Evolutionary conservation across 192 early-diverging fungal genomes (phyloP).

Genomic region (Kappamyces sp.): DNA sequence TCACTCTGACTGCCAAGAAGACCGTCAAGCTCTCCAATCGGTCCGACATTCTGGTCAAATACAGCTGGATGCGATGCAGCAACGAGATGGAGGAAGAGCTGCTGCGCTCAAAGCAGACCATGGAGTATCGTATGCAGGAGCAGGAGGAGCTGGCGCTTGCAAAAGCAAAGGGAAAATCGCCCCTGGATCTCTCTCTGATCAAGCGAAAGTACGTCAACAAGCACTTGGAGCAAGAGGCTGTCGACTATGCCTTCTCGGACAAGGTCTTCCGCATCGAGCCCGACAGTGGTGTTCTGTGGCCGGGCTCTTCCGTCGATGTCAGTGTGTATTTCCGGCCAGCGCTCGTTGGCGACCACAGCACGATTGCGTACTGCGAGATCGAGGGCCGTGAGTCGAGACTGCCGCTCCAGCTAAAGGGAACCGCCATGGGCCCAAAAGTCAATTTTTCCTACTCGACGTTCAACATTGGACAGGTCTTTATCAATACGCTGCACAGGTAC

Average conservation of each 20-base stretch:
- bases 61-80: slow-evolving; percentile 49
- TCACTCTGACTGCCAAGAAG: slow-evolving; percentile 39
- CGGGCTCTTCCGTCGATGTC: slow-evolving; percentile 41
- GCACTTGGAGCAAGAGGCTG: slow-evolving; percentile 20
- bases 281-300: slow-evolving; percentile 46
- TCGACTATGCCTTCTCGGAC: slow-evolving; percentile 36
- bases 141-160: slow-evolving; percentile 28
- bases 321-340: slow-evolving; percentile 41
- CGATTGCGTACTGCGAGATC: slow-evolving; percentile 46
- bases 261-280: slow-evolving; percentile 42
- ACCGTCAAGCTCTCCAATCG: slow-evolving; percentile 41
- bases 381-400: slow-evolving; percentile 48
- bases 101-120: slow-evolving; percentile 20
- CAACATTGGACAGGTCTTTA: slow-evolving; percentile 48
- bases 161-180: neutral
- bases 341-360: slow-evolving; percentile 28
- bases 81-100: slow-evolving; percentile 40
- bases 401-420: slow-evolving; percentile 48
- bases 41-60: slow-evolving; percentile 49
- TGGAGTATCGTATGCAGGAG: slow-evolving; percentile 24
- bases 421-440: slow-evolving; percentile 49
- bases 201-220: slow-evolving; percentile 18
- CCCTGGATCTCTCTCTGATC: slow-evolving; percentile 21
- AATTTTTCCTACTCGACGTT: slow-evolving; percentile 49
- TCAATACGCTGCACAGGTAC: slow-evolving; percentile 48